Evolutionary conservation across 495 filamentous ascomycete species (phyloP).

Genomic region (Pyronema omphalodes): DNA sequence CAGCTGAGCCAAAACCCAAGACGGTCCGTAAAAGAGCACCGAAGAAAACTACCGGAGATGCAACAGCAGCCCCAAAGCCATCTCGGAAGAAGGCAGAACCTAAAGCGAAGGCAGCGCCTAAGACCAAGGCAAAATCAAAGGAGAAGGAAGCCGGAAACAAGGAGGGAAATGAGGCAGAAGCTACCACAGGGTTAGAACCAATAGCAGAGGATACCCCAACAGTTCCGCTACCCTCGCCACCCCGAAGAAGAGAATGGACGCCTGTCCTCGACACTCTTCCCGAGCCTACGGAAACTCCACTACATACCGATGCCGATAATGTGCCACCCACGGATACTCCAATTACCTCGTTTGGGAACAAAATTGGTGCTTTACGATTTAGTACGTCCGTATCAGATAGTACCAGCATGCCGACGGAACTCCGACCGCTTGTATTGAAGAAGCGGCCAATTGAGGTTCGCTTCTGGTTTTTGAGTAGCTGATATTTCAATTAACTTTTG

Average conservation of each 20-base stretch:
- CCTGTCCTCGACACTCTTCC: conserved; percentile 9
- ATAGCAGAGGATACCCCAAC: not conserved
- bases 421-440: not conserved
- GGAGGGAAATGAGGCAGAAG: not conserved
- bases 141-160: not conserved
- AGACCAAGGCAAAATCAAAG: not conserved
- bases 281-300: not conserved
- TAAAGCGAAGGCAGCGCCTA: not conserved
- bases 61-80: too few species aligned
- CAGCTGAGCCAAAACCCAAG: not conserved
- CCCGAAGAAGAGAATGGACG: conserved; percentile 11
- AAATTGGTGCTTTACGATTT: not conserved
- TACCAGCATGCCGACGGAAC: not conserved
- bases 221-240: not conserved
- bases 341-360: not conserved
- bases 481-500: not conserved
- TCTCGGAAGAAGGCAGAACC: not conserved
- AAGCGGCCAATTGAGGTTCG: not conserved
- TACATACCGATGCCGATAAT: not conserved
- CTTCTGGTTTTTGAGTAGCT: not conserved
- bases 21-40: not conserved
- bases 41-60: too few species aligned
- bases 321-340: not conserved
- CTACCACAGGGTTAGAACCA: not conserved
- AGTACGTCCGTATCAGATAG: not conserved